Conservation (phyloP, 163 green algal species). For the Trebouxia gelatinosa region DNA sequence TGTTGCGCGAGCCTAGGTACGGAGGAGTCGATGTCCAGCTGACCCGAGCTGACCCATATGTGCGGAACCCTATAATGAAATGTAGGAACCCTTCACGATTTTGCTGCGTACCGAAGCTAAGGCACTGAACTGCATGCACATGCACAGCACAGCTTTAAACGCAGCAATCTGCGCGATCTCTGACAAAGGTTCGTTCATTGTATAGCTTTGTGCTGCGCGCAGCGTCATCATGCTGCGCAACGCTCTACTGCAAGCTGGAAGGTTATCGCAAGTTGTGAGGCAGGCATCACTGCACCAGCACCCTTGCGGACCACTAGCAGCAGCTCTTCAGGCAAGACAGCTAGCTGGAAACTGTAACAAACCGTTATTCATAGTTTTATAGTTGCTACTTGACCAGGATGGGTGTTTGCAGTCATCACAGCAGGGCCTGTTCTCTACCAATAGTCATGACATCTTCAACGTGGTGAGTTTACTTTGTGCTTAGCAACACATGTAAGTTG, state of each 20-base stretch:
- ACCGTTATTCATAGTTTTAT: background rate
- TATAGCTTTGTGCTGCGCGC: no score
- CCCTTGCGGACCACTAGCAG: slow-evolving; percentile 1
- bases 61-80: no score
- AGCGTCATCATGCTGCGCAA: no score
- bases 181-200: no score
- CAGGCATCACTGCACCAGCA: background rate
- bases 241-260: no score
- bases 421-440: slow-evolving; percentile 65
- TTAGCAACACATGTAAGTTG: background rate
- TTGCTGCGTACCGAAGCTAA: no score
- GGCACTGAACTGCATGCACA: no score
- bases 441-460: slow-evolving; percentile 93
- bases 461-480: slow-evolving; percentile 44
- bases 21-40: background rate
- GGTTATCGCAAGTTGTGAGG: no score
- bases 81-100: no score
- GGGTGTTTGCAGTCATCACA: background rate
- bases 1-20: background rate
- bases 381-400: background rate
- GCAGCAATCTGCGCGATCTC: no score
- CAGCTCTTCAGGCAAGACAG: background rate
- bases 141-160: no score
- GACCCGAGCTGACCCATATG: no score
- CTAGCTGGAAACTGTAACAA: background rate